Evolutionary conservation across 208 protist genomes (phyloP).

Genomic region (Trypanosoma cruzi): DNA sequence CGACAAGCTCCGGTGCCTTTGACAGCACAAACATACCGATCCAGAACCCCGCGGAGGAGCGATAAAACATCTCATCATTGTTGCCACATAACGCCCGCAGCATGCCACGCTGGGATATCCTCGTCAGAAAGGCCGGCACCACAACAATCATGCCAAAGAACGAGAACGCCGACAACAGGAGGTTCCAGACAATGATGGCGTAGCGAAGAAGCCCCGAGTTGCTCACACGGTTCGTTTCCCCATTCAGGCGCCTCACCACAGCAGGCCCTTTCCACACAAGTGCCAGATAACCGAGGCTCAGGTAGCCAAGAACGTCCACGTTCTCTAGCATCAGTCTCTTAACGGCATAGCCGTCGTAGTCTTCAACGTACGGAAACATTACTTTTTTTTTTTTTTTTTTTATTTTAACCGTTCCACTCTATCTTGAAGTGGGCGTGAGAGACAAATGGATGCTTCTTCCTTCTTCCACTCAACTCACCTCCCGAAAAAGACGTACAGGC

Average conservation of each 20-base stretch:
- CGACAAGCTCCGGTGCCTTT: slow-evolving; percentile 65
- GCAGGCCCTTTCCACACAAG: slow-evolving; percentile 35
- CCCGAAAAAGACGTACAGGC: no score
- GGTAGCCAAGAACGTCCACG: slow-evolving; percentile 52
- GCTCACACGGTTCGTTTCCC: slow-evolving; percentile 2
- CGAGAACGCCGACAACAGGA: slow-evolving; percentile 45
- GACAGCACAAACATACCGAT: slow-evolving; percentile 51
- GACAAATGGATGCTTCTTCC: background rate
- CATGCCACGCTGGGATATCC: slow-evolving; percentile 2
- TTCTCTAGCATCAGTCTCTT: slow-evolving; percentile 54
- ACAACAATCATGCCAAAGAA: slow-evolving; percentile 34
- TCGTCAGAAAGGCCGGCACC: slow-evolving; percentile 13
- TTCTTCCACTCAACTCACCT: no score
- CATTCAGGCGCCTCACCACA: slow-evolving; percentile 29
- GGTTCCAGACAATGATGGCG: slow-evolving; percentile 50
- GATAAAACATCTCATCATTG: slow-evolving; percentile 22
- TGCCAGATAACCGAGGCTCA: slow-evolving; percentile 35
- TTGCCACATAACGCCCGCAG: slow-evolving; percentile 22
- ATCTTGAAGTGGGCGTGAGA: background rate
- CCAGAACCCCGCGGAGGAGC: slow-evolving; percentile 38
- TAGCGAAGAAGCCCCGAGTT: slow-evolving; percentile 21
- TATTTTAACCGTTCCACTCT: no score
- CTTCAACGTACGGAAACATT: slow-evolving; percentile 52
- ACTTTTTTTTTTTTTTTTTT: background rate
- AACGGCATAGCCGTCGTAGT: slow-evolving; percentile 69